Percentiles rank a stretch among this genome's conserved stretches.
phyloP scores from a whole-genome alignment of 2,329 filamentous ascomycete genomes.

The Nigrospora osmanthi region DNA sequence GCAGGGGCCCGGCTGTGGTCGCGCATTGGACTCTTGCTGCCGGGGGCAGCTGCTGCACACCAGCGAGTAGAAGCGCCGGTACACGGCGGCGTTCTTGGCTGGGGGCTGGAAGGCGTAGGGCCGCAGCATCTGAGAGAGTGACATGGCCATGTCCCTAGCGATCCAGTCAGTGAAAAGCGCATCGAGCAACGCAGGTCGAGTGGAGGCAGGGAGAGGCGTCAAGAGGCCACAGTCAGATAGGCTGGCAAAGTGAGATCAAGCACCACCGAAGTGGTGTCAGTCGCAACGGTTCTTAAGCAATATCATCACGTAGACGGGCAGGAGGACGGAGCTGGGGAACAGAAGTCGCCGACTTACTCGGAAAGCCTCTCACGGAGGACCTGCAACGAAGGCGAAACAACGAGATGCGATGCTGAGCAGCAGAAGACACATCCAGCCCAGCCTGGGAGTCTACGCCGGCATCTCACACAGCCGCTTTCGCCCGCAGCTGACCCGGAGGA shows the following conservation, averaged over 20 bases:
- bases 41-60: slow-evolving; percentile 8
- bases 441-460: too few species aligned
- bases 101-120: slow-evolving; percentile 41
- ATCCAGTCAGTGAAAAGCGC: background rate
- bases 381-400: too few species aligned
- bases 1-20: too few species aligned
- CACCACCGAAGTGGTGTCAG: slow-evolving; percentile 40
- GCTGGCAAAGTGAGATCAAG: slow-evolving; percentile 45
- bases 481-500: too few species aligned
- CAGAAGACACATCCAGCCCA: too few species aligned
- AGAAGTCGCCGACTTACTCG: too few species aligned
- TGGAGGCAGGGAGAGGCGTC: background rate
- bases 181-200: background rate
- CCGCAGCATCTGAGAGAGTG: slow-evolving; percentile 43
- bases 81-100: slow-evolving; percentile 26
- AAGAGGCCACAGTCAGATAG: slow-evolving; percentile 28
- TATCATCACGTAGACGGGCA: slow-evolving; percentile 35
- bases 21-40: slow-evolving; percentile 12
- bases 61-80: slow-evolving; percentile 41
- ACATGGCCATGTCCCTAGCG: slow-evolving; percentile 7
- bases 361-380: too few species aligned
- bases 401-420: too few species aligned
- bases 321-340: background rate
- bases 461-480: too few species aligned
- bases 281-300: slow-evolving; percentile 51